A percentile compares a stretch with the other conserved stretches of the same genome.
Evolutionary conservation across 208 protist genomes (phyloP).

Genomic region (Leishmania lainsoni): DNA sequence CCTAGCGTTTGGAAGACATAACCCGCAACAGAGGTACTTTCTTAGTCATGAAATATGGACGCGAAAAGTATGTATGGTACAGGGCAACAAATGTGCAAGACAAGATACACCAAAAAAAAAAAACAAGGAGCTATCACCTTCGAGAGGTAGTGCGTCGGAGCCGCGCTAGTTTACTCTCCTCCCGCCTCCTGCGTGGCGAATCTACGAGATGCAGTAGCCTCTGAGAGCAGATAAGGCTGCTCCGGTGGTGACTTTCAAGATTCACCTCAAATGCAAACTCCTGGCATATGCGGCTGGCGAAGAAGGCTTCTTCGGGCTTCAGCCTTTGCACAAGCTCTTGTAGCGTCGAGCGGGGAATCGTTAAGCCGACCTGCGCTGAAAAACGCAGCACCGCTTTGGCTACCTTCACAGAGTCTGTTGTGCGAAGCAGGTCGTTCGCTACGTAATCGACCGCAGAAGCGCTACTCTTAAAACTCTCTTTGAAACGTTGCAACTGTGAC

Average conservation of each 20-base stretch:
- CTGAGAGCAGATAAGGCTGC: background rate
- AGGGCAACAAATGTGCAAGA: background rate
- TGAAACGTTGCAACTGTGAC: constrained; percentile 16
- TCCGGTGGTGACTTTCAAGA: background rate
- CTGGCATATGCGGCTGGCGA: background rate
- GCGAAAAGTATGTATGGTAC: constrained; percentile 4
- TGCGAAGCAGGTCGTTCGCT: constrained; percentile 25
- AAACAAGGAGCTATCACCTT: background rate
- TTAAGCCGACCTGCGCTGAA: constrained; percentile 17
- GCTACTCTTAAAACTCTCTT: background rate
- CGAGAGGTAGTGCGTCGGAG: constrained; percentile 5
- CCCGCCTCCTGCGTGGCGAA: background rate
- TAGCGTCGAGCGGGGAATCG: constrained; percentile 28
- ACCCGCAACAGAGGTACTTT: background rate
- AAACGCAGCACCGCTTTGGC: constrained; percentile 18
- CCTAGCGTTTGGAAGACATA: background rate
- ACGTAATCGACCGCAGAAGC: constrained; percentile 3
- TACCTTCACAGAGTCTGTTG: constrained; percentile 25
- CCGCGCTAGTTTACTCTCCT: constrained; percentile 28
- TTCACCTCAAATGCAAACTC: constrained; percentile 23
- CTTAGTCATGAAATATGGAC: background rate
- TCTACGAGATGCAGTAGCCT: background rate
- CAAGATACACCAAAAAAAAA: background rate
- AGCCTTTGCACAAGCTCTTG: constrained; percentile 3
- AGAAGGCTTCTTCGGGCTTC: background rate